phyloP scores from a whole-genome alignment of 345 rosid species.

The Bretschneidera sinensis region DNA sequence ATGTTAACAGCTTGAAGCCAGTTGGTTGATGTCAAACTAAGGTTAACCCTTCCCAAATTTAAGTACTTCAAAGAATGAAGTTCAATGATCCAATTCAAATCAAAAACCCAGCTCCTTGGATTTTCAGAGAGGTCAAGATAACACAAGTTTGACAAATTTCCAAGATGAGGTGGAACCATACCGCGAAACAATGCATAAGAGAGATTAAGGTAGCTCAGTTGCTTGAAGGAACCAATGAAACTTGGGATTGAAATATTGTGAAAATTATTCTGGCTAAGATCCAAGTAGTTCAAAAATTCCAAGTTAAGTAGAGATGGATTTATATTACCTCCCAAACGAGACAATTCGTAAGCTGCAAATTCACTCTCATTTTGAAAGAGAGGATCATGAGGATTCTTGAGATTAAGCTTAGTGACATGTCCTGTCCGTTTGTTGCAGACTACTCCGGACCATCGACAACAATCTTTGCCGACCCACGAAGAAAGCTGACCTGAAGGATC shows the following conservation, averaged over 20 bases:
- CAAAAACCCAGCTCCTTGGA: too few species aligned
- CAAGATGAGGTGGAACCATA: slow-evolving; percentile 22
- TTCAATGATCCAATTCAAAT: slow-evolving; percentile 19
- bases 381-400: too few species aligned
- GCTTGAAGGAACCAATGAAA: too few species aligned
- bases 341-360: too few species aligned
- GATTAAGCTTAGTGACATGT: too few species aligned
- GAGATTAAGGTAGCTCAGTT: slow-evolving; percentile 20
- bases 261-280: too few species aligned
- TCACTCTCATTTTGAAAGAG: too few species aligned
- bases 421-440: slow-evolving; percentile 17
- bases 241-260: too few species aligned
- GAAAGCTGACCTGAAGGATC: slow-evolving; percentile 19
- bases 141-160: slow-evolving; percentile 24
- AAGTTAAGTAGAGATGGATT: too few species aligned
- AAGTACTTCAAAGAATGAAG: slow-evolving; percentile 22
- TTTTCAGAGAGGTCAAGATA: slow-evolving; percentile 20
- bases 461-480: slow-evolving; percentile 30
- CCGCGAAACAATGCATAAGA: slow-evolving; percentile 21
- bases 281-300: too few species aligned
- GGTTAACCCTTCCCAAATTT: slow-evolving; percentile 16
- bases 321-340: too few species aligned
- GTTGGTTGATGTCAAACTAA: slow-evolving; percentile 6
- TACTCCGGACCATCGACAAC: slow-evolving; percentile 29
- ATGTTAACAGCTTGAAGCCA: slow-evolving; percentile 21